Conservation (phyloP, 2,329 filamentous ascomycete genomes). For the Ophiostoma himal-ulmi region DNA sequence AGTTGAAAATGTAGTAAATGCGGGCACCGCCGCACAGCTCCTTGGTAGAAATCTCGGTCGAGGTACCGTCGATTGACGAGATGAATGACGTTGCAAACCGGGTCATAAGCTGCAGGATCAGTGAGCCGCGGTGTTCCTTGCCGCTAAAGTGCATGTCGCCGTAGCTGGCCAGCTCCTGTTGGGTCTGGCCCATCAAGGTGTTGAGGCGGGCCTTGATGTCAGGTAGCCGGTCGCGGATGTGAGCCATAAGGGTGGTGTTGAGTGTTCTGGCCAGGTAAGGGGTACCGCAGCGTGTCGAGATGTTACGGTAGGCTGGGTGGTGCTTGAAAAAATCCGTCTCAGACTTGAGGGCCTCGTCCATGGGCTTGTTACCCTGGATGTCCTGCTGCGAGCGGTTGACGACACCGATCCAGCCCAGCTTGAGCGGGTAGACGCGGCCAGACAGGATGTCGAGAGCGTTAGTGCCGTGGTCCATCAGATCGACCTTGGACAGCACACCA, state of each 20-base stretch:
- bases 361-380: conserved; percentile 91
- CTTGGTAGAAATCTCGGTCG: conserved; percentile 96
- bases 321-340: conserved; percentile 96
- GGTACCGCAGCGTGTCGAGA: conserved; percentile 86
- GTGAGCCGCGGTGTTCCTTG: conserved; percentile 89
- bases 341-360: conserved; percentile 81
- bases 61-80: conserved; percentile 96
- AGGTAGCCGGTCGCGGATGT: conserved; percentile 90
- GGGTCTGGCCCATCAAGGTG: conserved; percentile 98
- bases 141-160: conserved; percentile 97
- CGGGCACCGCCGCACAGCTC: conserved; percentile 90
- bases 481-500: conserved; percentile 93
- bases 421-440: conserved; percentile 90
- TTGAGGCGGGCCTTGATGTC: conserved; percentile 98
- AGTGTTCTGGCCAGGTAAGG: conserved; percentile 91
- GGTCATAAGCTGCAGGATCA: conserved; percentile 96
- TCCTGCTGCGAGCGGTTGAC: conserved; percentile 98
- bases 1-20: conserved; percentile 99
- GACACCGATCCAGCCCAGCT: conserved; percentile 95
- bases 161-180: conserved; percentile 96
- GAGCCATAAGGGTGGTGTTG: conserved; percentile 90
- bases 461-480: conserved; percentile 97
- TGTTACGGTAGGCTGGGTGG: conserved; percentile 94
- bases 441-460: conserved; percentile 98
- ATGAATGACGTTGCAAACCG: conserved; percentile 97